Percentiles rank a stretch among this genome's conserved stretches.
phyloP scores from a whole-genome alignment of 2,329 filamentous ascomycete species.

The Cladorrhinum sp. region DNA sequence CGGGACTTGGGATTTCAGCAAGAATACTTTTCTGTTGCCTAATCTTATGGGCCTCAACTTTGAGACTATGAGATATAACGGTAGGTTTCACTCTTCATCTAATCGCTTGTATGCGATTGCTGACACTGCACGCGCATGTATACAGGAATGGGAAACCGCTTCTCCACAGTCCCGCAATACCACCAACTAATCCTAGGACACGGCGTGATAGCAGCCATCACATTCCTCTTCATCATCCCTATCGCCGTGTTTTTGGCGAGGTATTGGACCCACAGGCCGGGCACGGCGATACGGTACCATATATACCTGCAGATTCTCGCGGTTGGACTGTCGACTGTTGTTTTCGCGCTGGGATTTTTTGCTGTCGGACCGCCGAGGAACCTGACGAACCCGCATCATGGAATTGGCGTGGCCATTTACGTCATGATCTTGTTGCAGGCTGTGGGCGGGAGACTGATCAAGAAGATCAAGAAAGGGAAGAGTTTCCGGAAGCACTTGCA shows the following conservation, averaged over 20 bases:
- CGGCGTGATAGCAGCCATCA: constrained; percentile 67
- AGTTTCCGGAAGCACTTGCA: constrained; percentile 66
- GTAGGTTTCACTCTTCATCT: constrained; percentile 42
- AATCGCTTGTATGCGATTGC: not conserved
- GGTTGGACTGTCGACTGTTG: constrained; percentile 64
- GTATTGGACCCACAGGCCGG: constrained; percentile 63
- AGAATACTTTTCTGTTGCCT: constrained; percentile 74
- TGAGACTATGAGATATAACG: constrained; percentile 82
- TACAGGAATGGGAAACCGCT: constrained; percentile 78
- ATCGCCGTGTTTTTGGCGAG: constrained; percentile 69
- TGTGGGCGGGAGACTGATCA: constrained; percentile 64
- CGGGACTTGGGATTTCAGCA: constrained; percentile 76
- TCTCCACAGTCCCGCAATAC: constrained; percentile 66
- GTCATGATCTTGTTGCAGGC: constrained; percentile 69
- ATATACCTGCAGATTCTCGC: constrained; percentile 71
- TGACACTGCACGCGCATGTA: constrained; percentile 11
- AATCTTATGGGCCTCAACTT: constrained; percentile 75
- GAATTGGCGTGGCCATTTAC: constrained; percentile 78
- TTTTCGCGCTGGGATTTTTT: constrained; percentile 73
- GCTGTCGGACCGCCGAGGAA: constrained; percentile 71
- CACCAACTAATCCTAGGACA: constrained; percentile 68
- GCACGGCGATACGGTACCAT: constrained; percentile 64
- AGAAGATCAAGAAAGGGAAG: constrained; percentile 45
- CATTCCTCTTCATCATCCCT: constrained; percentile 72
- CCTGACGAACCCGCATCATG: constrained; percentile 79